These are phyloP conservation scores for Myotisia sp. DNA, from an alignment of 2,329 filamentous ascomycete species.

Conservation along the genomic window DNA sequence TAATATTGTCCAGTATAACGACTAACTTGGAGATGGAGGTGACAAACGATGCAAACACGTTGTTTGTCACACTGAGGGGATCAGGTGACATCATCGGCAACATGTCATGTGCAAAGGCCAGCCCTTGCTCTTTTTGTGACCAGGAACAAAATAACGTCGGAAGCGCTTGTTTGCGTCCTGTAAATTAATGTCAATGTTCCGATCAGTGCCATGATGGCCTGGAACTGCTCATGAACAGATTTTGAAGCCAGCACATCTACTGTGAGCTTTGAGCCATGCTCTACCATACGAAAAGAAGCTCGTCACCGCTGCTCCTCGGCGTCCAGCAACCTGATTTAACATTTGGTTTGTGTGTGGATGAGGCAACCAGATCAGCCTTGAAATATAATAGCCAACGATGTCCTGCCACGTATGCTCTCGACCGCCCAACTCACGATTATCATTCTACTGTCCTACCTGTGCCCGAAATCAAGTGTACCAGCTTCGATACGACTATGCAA, in stretches of 20 bases:
- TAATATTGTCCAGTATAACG: too few relatives aligned
- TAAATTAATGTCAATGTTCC: too few relatives aligned
- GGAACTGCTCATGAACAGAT: too few relatives aligned
- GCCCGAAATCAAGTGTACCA: constrained; percentile 56
- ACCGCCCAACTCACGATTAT: constrained; percentile 42
- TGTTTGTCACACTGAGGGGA: background rate
- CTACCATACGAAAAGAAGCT: constrained; percentile 1
- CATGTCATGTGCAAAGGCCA: too few relatives aligned
- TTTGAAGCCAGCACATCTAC: too few relatives aligned
- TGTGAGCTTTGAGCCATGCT: constrained; percentile 1
- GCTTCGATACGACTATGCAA: constrained; percentile 46
- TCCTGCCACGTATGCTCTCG: constrained; percentile 53
- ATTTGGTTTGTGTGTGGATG: constrained; percentile 3
- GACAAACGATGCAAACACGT: constrained; percentile 8
- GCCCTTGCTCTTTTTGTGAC: too few relatives aligned
- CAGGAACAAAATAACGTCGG: too few relatives aligned
- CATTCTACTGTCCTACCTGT: constrained; percentile 56
- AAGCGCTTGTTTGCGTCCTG: too few relatives aligned
- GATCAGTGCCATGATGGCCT: too few relatives aligned
- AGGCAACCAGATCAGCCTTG: background rate
- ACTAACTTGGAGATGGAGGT: background rate
- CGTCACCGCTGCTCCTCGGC: constrained; percentile 3
- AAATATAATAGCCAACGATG: constrained; percentile 33
- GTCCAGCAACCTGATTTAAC: constrained; percentile 1
- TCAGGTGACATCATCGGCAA: constrained; percentile 17